phyloP scores from a whole-genome alignment of 2,329 filamentous ascomycete genomes.

The Eurotiales sp. region DNA sequence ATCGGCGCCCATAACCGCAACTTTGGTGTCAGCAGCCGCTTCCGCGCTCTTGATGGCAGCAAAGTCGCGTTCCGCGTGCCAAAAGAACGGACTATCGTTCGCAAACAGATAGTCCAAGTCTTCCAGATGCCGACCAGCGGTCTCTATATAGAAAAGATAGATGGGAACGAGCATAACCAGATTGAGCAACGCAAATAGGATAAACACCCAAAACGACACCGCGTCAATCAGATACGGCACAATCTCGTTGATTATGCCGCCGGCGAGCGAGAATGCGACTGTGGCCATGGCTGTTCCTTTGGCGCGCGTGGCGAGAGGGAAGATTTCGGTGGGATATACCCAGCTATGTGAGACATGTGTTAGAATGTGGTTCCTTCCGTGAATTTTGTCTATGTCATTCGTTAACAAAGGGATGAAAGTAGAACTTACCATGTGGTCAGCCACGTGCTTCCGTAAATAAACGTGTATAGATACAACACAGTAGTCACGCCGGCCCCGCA shows the following conservation, averaged over 20 bases:
- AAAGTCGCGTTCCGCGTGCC: conserved; percentile 19
- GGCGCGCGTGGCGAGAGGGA: conserved; percentile 43
- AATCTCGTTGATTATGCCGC: conserved; percentile 29
- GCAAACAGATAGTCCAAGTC: conserved; percentile 23
- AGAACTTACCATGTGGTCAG: conserved; percentile 27
- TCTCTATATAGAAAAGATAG: conserved; percentile 25
- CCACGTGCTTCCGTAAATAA: conserved; percentile 25
- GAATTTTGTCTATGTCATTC: too few species aligned
- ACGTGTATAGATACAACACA: conserved; percentile 26
- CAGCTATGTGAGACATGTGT: conserved; percentile 30
- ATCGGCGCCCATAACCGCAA: neutral
- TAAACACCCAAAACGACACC: conserved; percentile 30
- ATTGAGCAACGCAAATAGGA: conserved; percentile 30
- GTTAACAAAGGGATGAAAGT: conserved; percentile 37
- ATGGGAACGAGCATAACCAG: conserved; percentile 25
- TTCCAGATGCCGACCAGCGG: conserved; percentile 20
- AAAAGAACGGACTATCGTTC: conserved; percentile 17
- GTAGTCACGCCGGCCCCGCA: conserved; percentile 39
- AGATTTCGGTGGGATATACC: conserved; percentile 47
- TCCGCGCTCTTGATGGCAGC: conserved; percentile 8
- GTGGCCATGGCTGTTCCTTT: conserved; percentile 34
- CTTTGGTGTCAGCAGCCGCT: neutral
- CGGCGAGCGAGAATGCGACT: conserved; percentile 25
- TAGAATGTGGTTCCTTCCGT: neutral
- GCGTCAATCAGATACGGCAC: conserved; percentile 32